phyloP scores from a whole-genome alignment of 2,329 filamentous ascomycete genomes.

The Emergomyces africanus region DNA sequence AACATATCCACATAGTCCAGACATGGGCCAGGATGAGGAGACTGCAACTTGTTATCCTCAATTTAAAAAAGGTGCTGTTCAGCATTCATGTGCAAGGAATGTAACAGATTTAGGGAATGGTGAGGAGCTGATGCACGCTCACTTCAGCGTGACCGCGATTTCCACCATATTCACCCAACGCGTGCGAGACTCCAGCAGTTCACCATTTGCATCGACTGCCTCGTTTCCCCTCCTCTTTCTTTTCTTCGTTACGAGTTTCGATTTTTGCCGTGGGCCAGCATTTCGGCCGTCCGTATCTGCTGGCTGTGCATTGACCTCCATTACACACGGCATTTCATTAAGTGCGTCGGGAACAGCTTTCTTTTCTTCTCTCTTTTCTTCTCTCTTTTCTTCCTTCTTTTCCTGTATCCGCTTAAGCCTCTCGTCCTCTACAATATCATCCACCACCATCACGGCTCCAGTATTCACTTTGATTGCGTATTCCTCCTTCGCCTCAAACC shows the following conservation, averaged over 20 bases:
- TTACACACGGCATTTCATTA: slow-evolving; percentile 10
- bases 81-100: background rate
- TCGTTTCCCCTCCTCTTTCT: slow-evolving; percentile 16
- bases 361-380: too few relatives aligned
- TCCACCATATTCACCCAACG: slow-evolving; percentile 37
- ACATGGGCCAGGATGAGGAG: background rate
- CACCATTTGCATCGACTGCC: slow-evolving; percentile 17
- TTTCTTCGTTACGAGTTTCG: slow-evolving; percentile 15
- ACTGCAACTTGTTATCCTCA: background rate
- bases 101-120: background rate
- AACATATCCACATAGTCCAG: background rate
- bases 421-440: slow-evolving; percentile 42
- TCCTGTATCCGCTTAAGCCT: slow-evolving; percentile 16
- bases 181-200: slow-evolving; percentile 32
- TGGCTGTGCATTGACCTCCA: background rate
- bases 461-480: slow-evolving; percentile 42
- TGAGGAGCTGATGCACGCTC: slow-evolving; percentile 7
- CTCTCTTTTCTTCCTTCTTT: slow-evolving; percentile 15
- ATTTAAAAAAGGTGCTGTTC: background rate
- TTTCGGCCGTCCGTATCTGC: slow-evolving; percentile 1
- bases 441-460: slow-evolving; percentile 45
- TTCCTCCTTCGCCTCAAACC: slow-evolving; percentile 42
- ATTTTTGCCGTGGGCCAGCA: background rate
- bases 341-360: slow-evolving; percentile 9
- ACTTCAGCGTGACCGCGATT: slow-evolving; percentile 31